Evolutionary conservation across 441 rosid genomes (phyloP), one percentile per base, ranked within the genome.

Genomic region (Melastoma candidum): DNA sequence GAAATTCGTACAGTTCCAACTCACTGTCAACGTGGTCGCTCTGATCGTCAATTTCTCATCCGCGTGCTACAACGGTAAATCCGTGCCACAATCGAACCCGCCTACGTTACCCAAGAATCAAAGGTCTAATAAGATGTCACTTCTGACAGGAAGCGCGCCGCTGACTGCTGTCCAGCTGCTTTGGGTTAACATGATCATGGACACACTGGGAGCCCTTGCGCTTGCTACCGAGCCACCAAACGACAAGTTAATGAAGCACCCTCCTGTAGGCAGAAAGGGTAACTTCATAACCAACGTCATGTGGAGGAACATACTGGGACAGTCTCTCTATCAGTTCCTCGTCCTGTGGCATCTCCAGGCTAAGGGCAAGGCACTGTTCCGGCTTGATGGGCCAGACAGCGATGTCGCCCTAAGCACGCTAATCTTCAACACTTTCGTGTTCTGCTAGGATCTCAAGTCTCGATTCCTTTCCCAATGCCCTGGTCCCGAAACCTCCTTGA

Each of bases 181-280:
- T 49, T 82, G 89, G 85, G 89, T 82, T 11, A 82, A 79, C 66
- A 82, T 82, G 83, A 82, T 82, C 52, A 82, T 79, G 89, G 85
- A 82, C 54, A 82, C 89, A 26, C 72, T 82, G 47, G 89, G 85
- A 57, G 89, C 82, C 9, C 83, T 79, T 57, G 83, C 89, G 47
- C 70, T 82, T 10, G 85, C 85, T 51, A 82, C 83, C 0, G 85
- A 77, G 68, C 85, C 83, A 12, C 89, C 80, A 0, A 82, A 63
- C 46, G 60, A 79, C 24, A 78, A 75, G 50, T 58, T 82, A 49
- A 79, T 79, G 89, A 75, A 77, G 52, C 80, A 72, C 48, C 22
- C 71, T 43, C 89, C 89, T 0, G 85, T 77, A 41, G 85, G 83
- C 57, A 75, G 74, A 50, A 74, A 65, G 64, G 89, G 78, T 12